These are phyloP conservation scores for Salix viminalis DNA, from an alignment of 345 rosid species.

Conservation along the genomic window DNA sequence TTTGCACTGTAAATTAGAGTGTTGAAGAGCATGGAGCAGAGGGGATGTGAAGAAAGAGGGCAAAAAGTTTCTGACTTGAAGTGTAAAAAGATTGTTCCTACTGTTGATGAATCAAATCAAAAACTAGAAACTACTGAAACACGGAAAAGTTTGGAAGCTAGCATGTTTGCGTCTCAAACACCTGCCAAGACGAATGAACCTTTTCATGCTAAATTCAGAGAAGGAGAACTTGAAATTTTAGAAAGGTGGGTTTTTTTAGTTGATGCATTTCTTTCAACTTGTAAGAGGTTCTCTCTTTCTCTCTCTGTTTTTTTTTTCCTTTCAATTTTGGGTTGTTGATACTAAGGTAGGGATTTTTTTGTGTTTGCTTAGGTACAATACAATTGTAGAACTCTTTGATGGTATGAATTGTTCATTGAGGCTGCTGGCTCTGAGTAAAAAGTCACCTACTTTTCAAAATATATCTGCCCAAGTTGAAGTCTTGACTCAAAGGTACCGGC, in stretches of 20 bases:
- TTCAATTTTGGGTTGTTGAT: not conserved
- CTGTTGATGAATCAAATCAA: conserved; percentile 6
- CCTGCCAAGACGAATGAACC: conserved; percentile 32
- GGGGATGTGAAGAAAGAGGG: conserved; percentile 4
- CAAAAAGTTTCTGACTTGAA: conserved; percentile 5
- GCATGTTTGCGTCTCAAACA: conserved; percentile 27
- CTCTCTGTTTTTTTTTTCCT: not conserved
- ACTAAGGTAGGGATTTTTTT: not conserved
- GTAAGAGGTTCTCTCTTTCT: not conserved
- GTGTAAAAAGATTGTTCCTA: not conserved
- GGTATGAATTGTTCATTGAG: conserved; percentile 41
- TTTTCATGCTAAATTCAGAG: conserved; percentile 6
- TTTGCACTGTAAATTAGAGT: too few species aligned
- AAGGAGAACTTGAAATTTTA: conserved; percentile 14
- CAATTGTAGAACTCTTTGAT: conserved; percentile 34
- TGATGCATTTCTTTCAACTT: not conserved
- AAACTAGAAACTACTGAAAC: conserved; percentile 12
- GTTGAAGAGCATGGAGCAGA: conserved; percentile 26
- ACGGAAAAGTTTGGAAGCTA: conserved; percentile 1
- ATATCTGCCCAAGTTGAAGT: conserved; percentile 42
- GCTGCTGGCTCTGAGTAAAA: conserved; percentile 39
- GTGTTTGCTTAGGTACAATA: conserved; percentile 22
- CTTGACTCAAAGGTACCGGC: conserved; percentile 25
- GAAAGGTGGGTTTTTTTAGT: conserved; percentile 16
- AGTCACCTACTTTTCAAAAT: conserved; percentile 37